phyloP scores from a whole-genome alignment of 139 green algal species.

The Chlorella sp. region DNA sequence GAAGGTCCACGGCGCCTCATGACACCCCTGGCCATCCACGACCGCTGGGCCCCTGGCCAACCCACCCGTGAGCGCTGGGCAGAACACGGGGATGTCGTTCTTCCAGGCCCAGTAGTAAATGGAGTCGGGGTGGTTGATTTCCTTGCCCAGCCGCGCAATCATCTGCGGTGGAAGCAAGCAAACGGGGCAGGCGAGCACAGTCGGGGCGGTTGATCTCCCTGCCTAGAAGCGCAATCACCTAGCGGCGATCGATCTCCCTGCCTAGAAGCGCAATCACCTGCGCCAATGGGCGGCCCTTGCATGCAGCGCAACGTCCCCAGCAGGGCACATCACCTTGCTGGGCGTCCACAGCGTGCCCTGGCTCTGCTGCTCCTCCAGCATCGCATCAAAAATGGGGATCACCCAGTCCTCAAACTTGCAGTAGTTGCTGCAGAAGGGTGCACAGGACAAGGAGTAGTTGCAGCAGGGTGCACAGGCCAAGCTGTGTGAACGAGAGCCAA shows the following conservation, averaged over 20 bases:
- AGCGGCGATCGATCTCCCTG: too few relatives aligned
- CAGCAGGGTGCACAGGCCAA: too few relatives aligned
- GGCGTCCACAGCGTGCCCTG: slow-evolving; percentile 92
- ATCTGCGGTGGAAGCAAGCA: slow-evolving; percentile 48
- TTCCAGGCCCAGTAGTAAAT: slow-evolving; percentile 93
- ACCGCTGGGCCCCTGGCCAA: fast-evolving
- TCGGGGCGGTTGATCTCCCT: slow-evolving; percentile 90
- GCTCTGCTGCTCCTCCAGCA: slow-evolving; percentile 91
- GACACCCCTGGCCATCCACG: background rate
- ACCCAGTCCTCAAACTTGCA: slow-evolving; percentile 99
- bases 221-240: slow-evolving; percentile 81
- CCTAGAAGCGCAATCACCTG: too few relatives aligned
- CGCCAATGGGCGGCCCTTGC: background rate
- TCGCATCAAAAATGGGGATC: slow-evolving; percentile 95
- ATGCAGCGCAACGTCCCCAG: background rate
- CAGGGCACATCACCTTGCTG: slow-evolving; percentile 67
- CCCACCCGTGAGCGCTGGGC: slow-evolving; percentile 90
- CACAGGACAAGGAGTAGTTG: too few relatives aligned
- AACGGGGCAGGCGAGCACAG: slow-evolving; percentile 32
- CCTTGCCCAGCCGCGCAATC: slow-evolving; percentile 82
- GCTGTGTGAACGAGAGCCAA: too few relatives aligned
- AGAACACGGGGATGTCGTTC: slow-evolving; percentile 97
- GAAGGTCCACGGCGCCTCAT: too few relatives aligned
- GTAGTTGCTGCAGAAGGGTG: slow-evolving; percentile 86
- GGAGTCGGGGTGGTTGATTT: slow-evolving; percentile 90